Evolutionary conservation across 371 early-diverging fungal genomes (phyloP).

Genomic region (Mucor piriformis): DNA sequence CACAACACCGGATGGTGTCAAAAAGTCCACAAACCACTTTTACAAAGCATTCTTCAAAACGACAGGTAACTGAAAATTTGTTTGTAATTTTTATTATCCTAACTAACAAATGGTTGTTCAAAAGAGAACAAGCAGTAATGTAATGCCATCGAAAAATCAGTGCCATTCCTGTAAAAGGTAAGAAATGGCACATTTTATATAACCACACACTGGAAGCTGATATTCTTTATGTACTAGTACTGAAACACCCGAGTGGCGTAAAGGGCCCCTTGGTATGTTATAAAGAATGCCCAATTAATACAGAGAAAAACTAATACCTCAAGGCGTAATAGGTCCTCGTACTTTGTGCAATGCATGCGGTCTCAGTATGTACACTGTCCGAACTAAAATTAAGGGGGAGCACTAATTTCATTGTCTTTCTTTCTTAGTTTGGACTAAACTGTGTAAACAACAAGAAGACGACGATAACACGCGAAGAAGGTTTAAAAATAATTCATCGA

Average conservation of each 20-base stretch:
- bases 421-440: slow-evolving; percentile 29
- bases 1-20: background rate
- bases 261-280: slow-evolving; percentile 35
- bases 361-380: slow-evolving; percentile 22
- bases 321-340: slow-evolving; percentile 23
- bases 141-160: background rate
- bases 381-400: background rate
- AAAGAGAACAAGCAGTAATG: background rate
- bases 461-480: background rate
- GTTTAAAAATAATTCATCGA: background rate
- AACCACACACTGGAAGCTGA: too few relatives aligned
- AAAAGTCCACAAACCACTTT: background rate
- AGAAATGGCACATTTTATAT: too few relatives aligned
- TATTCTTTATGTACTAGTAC: slow-evolving; percentile 18
- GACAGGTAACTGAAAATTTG: slow-evolving; percentile 2
- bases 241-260: slow-evolving; percentile 44
- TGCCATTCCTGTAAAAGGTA: slow-evolving; percentile 41
- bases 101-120: too few relatives aligned
- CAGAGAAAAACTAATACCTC: background rate
- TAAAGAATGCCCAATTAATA: background rate
- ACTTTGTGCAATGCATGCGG: slow-evolving; percentile 47
- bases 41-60: slow-evolving; percentile 16
- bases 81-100: background rate
- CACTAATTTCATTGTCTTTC: slow-evolving; percentile 21
- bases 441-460: slow-evolving; percentile 18